phyloP scores from a whole-genome alignment of 805 yeast species.

The Candida sphagnicola region DNA sequence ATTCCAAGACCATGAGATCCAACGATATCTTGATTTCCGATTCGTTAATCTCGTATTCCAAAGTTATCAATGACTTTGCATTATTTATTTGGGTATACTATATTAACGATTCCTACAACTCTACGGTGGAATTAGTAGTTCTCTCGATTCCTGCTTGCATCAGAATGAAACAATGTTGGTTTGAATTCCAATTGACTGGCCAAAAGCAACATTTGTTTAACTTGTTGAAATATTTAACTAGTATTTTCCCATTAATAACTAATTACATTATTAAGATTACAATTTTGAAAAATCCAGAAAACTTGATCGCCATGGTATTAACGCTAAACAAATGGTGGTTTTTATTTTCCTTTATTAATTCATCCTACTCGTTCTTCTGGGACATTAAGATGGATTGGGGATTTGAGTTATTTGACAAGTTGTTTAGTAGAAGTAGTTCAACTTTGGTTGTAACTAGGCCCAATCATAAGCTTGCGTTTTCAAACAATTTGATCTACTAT shows the following conservation, averaged over 20 bases:
- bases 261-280: conserved; percentile 22
- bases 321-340: conserved; percentile 40
- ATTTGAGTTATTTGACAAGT: conserved; percentile 46
- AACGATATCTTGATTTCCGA: conserved; percentile 84
- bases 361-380: conserved; percentile 83
- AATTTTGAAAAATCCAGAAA: conserved; percentile 9
- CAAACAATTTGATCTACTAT: conserved; percentile 42
- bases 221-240: conserved; percentile 68
- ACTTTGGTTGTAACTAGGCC: conserved; percentile 14
- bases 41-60: conserved; percentile 76
- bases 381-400: conserved; percentile 91
- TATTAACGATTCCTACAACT: conserved; percentile 29
- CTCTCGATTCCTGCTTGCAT: conserved; percentile 62
- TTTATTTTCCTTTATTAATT: conserved; percentile 49
- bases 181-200: conserved; percentile 54
- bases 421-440: conserved; percentile 13
- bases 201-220: conserved; percentile 62
- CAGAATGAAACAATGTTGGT: conserved; percentile 76
- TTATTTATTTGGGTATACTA: conserved; percentile 47
- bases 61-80: conserved; percentile 68
- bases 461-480: conserved; percentile 20
- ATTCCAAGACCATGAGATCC: conserved; percentile 51
- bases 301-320: conserved; percentile 13
- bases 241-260: conserved; percentile 38
- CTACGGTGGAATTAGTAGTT: conserved; percentile 25